These are phyloP conservation scores for Cryphonectria naterciae DNA, from an alignment of 2,329 filamentous ascomycete species.

Conservation along the genomic window DNA sequence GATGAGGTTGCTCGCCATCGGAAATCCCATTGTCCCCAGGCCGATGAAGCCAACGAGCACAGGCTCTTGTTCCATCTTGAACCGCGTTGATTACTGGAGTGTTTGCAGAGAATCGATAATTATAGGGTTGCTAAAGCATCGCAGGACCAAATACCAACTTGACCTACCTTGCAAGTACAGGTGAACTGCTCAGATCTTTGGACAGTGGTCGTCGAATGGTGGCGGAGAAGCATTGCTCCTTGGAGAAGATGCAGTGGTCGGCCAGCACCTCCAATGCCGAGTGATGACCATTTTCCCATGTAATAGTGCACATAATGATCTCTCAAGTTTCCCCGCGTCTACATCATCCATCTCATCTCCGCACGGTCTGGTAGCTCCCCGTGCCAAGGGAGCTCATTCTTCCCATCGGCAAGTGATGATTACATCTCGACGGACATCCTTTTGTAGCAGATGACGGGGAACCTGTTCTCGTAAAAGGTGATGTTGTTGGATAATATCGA, in stretches of 20 bases:
- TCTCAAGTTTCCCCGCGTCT: neutral
- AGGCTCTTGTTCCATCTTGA: slow-evolving; percentile 10
- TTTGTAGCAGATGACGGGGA: neutral
- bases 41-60: slow-evolving; percentile 53
- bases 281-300: slow-evolving; percentile 1
- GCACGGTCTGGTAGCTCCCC: neutral
- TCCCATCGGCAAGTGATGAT: neutral
- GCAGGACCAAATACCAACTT: neutral
- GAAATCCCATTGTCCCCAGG: slow-evolving; percentile 55
- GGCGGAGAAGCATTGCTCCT: neutral
- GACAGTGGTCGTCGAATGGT: neutral
- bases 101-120: neutral
- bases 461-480: neutral
- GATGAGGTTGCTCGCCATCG: slow-evolving; percentile 71
- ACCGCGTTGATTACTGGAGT: neutral
- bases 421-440: neutral
- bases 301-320: neutral
- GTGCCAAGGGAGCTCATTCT: neutral
- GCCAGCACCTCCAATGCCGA: slow-evolving; percentile 23
- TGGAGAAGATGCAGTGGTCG: slow-evolving; percentile 10
- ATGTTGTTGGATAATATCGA: neutral
- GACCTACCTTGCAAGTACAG: neutral
- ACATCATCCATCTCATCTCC: neutral
- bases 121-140: neutral
- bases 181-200: neutral